Evolutionary conservation across 1,284 basidiomycete genomes (phyloP), one percentile per base, ranked within the genome.

Genomic region (Lentinus polychrous): DNA sequence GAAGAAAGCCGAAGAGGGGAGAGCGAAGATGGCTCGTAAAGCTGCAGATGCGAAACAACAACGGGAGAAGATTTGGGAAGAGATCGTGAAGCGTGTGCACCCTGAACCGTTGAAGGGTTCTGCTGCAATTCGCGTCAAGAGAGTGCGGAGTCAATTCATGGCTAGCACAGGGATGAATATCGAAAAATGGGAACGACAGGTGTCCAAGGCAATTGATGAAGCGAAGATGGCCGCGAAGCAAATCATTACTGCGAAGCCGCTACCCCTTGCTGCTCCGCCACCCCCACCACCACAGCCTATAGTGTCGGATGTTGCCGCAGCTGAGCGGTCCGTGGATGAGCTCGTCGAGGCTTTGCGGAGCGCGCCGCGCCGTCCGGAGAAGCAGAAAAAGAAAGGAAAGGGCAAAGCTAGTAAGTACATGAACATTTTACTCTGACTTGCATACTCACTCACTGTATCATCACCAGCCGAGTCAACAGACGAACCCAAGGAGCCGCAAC

Each of bases 31-130:
- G 3, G 76, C 70, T 17, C 71, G 71, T 60, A 81, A 79, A 60
- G 80, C 76, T 4, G 75, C 74, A 18, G 76, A 79, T 51, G 76
- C 75, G 1, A 73, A 72, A 43, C 61, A 62, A 11, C 70, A 78
- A 50, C 71, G 81, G 54, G 80, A 86, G 60, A 66, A 65, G 20
- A 79, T 79, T 48, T 91, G 86, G 86, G 73, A 76, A 4, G 65
- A 62, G 5, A 63, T 90, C 46, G 61, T 91, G 5, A 55, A 59
- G 36, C 70, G 66, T 8, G 64, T 83, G 37, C 75, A 83, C 63
- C 74, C 81, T 8, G 72, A 66, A 4, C 66, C 75, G 7, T 54
- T 83, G 36, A 67, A 73, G 31, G 70, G 71, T 12, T 65, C 74
- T 14, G 66, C 71, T n/a, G 68, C 67, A 2, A 59, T 73, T 43